Evolutionary conservation across 2,329 filamentous ascomycete genomes (phyloP).

Genomic region (Parastagonospora nodorum): DNA sequence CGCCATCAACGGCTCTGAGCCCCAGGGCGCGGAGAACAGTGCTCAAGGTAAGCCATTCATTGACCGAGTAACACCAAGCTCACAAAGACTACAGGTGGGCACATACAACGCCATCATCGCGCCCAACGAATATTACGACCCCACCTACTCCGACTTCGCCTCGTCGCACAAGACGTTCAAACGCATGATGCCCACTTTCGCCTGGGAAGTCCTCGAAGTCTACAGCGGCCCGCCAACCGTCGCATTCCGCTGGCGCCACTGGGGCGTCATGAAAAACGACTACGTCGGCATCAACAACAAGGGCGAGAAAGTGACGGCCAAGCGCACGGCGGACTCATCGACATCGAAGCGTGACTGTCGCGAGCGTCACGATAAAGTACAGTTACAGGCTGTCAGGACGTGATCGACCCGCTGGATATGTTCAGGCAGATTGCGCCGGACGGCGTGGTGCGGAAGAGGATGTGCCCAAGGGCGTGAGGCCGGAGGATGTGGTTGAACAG

Average conservation of each 20-base stretch:
- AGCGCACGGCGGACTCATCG: constrained; percentile 66
- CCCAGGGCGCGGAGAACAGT: constrained; percentile 66
- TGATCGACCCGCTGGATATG: constrained; percentile 70
- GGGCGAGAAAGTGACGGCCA: constrained; percentile 66
- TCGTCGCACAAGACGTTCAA: constrained; percentile 73
- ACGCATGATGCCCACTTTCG: constrained; percentile 74
- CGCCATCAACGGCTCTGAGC: constrained; percentile 65
- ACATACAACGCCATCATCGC: constrained; percentile 72
- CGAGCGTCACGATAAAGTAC: constrained; percentile 63
- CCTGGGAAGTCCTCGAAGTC: constrained; percentile 72
- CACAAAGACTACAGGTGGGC: no score
- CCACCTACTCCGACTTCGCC: constrained; percentile 64
- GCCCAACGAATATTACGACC: constrained; percentile 68
- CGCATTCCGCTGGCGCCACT: constrained; percentile 69
- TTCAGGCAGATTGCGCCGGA: constrained; percentile 66
- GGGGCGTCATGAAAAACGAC: constrained; percentile 69
- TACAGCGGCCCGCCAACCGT: constrained; percentile 68
- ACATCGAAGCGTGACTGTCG: constrained; percentile 67
- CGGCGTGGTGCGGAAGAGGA: constrained; percentile 54
- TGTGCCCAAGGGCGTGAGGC: constrained; percentile 42
- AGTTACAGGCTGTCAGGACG: constrained; percentile 63
- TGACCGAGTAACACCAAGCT: no score
- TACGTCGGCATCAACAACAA: constrained; percentile 68
- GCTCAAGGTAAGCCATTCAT: constrained; percentile 51
- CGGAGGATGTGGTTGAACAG: constrained; percentile 34